Percentiles rank a stretch among this genome's conserved stretches.
phyloP scores from a whole-genome alignment of 2,329 filamentous ascomycete genomes.

The Corniculantispora saksenae region DNA sequence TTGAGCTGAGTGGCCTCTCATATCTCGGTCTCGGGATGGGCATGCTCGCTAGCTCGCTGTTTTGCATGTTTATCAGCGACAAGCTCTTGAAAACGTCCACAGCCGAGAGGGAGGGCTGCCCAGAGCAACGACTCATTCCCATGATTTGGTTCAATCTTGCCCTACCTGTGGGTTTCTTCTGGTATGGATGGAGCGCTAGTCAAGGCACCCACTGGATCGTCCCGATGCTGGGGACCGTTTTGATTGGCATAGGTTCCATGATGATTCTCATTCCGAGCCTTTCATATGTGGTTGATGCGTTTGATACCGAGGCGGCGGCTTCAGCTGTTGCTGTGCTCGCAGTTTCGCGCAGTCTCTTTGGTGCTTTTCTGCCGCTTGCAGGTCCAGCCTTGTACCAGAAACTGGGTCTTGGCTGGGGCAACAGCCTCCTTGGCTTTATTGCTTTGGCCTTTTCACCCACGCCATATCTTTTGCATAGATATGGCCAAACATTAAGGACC shows the following conservation, averaged over 20 bases:
- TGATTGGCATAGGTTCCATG: conserved; percentile 42
- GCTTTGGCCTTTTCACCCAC: conserved; percentile 15
- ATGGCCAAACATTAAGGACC: neutral
- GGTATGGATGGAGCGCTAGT: conserved; percentile 38
- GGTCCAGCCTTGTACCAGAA: conserved; percentile 22
- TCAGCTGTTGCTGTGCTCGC: conserved; percentile 57
- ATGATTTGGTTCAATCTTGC: conserved; percentile 37
- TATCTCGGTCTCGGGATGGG: conserved; percentile 52
- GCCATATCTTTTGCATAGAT: conserved; percentile 8
- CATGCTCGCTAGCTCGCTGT: conserved; percentile 30
- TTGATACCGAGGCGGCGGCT: conserved; percentile 34
- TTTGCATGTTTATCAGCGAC: conserved; percentile 22
- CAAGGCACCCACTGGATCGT: conserved; percentile 52
- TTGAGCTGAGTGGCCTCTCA: conserved; percentile 35
- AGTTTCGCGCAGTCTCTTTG: conserved; percentile 46
- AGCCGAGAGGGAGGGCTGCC: conserved; percentile 20
- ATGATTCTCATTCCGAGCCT: conserved; percentile 46
- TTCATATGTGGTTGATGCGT: conserved; percentile 60
- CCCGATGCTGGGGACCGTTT: conserved; percentile 46
- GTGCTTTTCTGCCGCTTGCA: conserved; percentile 24
- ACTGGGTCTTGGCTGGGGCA: conserved; percentile 26
- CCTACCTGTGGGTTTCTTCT: conserved; percentile 27
- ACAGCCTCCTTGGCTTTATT: conserved; percentile 23
- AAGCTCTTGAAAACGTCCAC: conserved; percentile 15
- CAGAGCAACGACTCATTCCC: conserved; percentile 53